Conservation (phyloP, 306 rosid species). For the Cicer judaicum region DNA sequence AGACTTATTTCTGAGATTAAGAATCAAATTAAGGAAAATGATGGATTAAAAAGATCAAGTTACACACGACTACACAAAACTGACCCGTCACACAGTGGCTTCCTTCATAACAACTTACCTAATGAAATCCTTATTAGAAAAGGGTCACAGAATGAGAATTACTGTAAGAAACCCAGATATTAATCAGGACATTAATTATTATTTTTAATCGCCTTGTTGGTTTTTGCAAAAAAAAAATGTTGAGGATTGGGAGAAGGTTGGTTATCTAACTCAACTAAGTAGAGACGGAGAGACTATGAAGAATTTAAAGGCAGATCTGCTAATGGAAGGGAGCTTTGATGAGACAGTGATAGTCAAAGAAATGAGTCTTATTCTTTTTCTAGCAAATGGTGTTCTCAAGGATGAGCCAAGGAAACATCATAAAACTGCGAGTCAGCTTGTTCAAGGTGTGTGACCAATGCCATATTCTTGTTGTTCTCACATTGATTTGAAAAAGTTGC, state of each 20-base stretch:
- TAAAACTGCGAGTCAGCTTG: too few relatives aligned
- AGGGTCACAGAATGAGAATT: constrained; percentile 68
- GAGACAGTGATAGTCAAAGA: constrained; percentile 49
- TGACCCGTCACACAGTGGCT: constrained; percentile 60
- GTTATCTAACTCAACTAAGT: constrained; percentile 58
- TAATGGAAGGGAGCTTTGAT: constrained; percentile 71
- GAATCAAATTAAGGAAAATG: too few relatives aligned
- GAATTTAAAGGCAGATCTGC: constrained; percentile 67
- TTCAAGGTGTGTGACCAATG: too few relatives aligned
- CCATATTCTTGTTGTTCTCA: too few relatives aligned
- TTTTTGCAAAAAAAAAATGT: not conserved
- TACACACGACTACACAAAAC: too few relatives aligned
- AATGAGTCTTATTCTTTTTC: too few relatives aligned
- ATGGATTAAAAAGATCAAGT: too few relatives aligned
- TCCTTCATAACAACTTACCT: constrained; percentile 65
- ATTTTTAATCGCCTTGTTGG: not conserved
- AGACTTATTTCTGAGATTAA: too few relatives aligned
- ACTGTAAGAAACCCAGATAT: constrained; percentile 81
- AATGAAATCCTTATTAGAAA: constrained; percentile 68
- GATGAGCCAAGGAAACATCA: too few relatives aligned
- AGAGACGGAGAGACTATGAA: constrained; percentile 74
- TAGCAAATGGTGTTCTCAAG: too few relatives aligned
- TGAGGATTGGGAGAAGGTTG: constrained; percentile 67
- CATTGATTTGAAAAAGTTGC: too few relatives aligned
- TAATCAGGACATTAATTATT: not conserved